Percentiles rank a stretch among this genome's conserved stretches.
Evolutionary conservation across 257 asterid species (phyloP).

Genomic region (Coffea eugenioides): DNA sequence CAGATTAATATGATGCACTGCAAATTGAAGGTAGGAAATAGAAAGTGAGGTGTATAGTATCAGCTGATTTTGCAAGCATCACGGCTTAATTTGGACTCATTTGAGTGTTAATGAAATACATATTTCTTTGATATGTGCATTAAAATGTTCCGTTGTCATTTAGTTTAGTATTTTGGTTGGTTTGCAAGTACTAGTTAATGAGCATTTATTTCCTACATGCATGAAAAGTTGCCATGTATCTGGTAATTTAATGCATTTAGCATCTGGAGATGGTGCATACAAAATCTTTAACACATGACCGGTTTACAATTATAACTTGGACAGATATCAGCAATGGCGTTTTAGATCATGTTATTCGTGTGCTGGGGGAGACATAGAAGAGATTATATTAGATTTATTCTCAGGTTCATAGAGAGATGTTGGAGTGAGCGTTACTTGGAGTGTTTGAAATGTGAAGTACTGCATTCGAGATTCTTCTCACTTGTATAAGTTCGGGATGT

Average conservation of each 20-base stretch:
- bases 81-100: background rate
- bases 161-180: background rate
- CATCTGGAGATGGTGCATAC: background rate
- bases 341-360: background rate
- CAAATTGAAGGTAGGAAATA: background rate
- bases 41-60: background rate
- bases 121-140: background rate
- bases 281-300: background rate
- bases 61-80: background rate
- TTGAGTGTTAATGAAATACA: background rate
- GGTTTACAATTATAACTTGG: background rate
- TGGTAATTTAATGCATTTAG: background rate
- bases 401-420: background rate
- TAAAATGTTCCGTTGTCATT: background rate
- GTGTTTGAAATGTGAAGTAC: background rate
- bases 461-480: background rate
- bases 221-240: background rate
- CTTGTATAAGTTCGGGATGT: background rate
- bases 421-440: background rate
- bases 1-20: background rate
- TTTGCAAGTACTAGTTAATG: no score
- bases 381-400: background rate
- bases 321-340: background rate
- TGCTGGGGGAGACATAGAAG: no score
- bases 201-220: background rate